Evolutionary conservation across 345 rosid species (phyloP).

Genomic region (thale cress (Arabidopsis thaliana)): TAIR10.1 NC_003075.7:5631501-5632000

Average conservation of each 20-base stretch:
- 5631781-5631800: conserved; percentile 21
- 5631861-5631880: neutral
- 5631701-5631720: neutral
- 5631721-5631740: conserved; percentile 26
- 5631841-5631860: conserved; percentile 36
- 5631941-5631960: conserved; percentile 37
- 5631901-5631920: conserved; percentile 30
- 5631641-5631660: neutral
- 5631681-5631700: conserved; percentile 31
- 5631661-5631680: conserved; percentile 14
- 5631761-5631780: conserved; percentile 37
- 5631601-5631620: neutral
- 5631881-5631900: neutral
- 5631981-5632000: conserved; percentile 35
- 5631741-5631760: conserved; percentile 41
- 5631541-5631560: conserved; percentile 24
- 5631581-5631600: conserved; percentile 5
- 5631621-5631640: neutral
- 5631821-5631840: conserved; percentile 40
- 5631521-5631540: conserved; percentile 19
- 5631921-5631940: conserved; percentile 38
- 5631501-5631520: conserved; percentile 46
- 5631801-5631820: conserved; percentile 33
- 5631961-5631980: conserved; percentile 9
- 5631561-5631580: neutral